Evolutionary conservation across 1,284 basidiomycete species (phyloP).

Genomic region (Neonothopanus nambi): DNA sequence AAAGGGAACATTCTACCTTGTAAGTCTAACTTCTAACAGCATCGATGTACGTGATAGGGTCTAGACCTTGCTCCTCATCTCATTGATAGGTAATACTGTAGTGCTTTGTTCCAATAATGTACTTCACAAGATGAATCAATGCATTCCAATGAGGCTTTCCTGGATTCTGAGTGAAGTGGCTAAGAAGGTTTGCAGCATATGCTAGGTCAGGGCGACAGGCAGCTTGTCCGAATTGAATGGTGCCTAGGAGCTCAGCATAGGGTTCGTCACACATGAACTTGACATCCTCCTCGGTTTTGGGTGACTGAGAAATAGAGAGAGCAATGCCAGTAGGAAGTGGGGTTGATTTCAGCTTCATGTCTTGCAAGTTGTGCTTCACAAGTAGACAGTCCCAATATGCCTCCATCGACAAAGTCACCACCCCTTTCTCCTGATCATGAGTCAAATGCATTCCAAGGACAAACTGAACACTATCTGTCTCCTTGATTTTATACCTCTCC

Average conservation of each 20-base stretch:
- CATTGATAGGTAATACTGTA: slow-evolving; percentile 27
- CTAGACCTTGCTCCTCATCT: slow-evolving; percentile 14
- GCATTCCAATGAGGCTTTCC: slow-evolving; percentile 30
- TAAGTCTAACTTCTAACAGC: too few species aligned
- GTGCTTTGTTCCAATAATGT: too few species aligned
- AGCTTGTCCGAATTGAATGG: too few species aligned
- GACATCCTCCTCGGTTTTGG: slow-evolving; percentile 16
- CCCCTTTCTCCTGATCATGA: slow-evolving; percentile 15
- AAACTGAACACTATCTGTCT: slow-evolving; percentile 19
- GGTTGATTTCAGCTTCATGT: slow-evolving; percentile 21
- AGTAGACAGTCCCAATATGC: slow-evolving; percentile 26
- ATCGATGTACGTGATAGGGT: slow-evolving; percentile 35
- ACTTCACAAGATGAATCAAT: slow-evolving; percentile 29
- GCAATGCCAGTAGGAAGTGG: slow-evolving; percentile 21
- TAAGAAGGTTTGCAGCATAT: slow-evolving; percentile 28
- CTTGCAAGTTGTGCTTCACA: slow-evolving; percentile 21
- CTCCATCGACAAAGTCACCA: slow-evolving; percentile 23
- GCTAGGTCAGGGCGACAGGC: too few species aligned
- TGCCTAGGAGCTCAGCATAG: too few species aligned
- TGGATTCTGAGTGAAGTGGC: slow-evolving; percentile 27
- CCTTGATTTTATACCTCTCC: slow-evolving; percentile 10
- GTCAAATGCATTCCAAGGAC: too few species aligned
- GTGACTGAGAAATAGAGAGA: slow-evolving; percentile 15
- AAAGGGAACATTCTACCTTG: too few species aligned
- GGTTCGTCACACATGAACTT: slow-evolving; percentile 24